Evolutionary conservation across 2,329 filamentous ascomycete species (phyloP), one percentile per base, ranked within the genome.

Genomic region (Coniochaeta ligniaria): DNA sequence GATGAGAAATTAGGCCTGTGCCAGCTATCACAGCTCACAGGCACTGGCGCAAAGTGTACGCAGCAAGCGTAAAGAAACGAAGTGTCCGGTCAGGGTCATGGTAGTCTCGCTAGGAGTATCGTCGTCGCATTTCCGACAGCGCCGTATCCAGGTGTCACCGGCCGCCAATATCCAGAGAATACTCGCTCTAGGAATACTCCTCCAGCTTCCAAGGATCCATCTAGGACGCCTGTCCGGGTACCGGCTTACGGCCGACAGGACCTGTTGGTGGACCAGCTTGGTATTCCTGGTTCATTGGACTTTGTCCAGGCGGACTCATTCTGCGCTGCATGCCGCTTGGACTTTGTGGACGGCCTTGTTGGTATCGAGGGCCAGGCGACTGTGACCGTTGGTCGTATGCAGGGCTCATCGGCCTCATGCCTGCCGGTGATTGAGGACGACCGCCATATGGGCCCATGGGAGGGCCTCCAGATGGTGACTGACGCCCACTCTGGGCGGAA

Each of bases 141-240:
- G 43, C 43, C 43, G 22, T 26, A 26, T 5, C 43, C 9, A 24
- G 12, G 8, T n/a, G 38, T 52, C 14, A 31, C 16, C 47, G 6
- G 16, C 47, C 24, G 20, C 45, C 45, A 28, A 50, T 20, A 50
- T 50, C 20, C 20, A 50, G 22, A 4, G 47, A 28, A n/a, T 17
- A 52, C 14, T 17, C 22, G 24, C 24, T 52, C 47, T 2, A 31
- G 5, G 26, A 52, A 52, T 52, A 52, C 14, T n/a, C 47, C 2
- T 52, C 57, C 47, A 52, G 47, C 14, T 28, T n/a, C 47, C 47
- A 31, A 17, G 47, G 28, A 38, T 57, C 54, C 38, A 20, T 58
- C 64, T 67, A 82, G 60, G 78, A 79, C 4, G 81, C 80, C 70
- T 83, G 81, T 38, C 81, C 81, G 6, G 82, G 81, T 45, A 86